phyloP scores from a whole-genome alignment of 1,284 basidiomycete genomes.

The Hortiboletus rubellus region DNA sequence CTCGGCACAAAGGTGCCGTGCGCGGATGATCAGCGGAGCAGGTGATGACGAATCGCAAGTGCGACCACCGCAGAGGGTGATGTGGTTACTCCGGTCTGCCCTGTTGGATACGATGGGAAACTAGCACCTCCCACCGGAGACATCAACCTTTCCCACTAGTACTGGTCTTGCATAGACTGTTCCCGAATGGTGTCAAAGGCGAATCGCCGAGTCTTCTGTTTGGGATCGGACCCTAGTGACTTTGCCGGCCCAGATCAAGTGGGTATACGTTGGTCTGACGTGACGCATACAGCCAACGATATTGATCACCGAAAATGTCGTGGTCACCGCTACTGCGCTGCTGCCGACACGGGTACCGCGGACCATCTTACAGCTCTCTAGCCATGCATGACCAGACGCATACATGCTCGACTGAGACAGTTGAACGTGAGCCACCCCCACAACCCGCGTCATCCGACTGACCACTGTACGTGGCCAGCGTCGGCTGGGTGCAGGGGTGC shows the following conservation, averaged over 20 bases:
- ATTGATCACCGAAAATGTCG: not conserved
- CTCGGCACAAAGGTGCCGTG: slow-evolving; percentile 10
- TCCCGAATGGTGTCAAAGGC: too few relatives aligned
- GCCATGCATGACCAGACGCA: not conserved
- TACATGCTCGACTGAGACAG: not conserved
- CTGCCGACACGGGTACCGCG: not conserved
- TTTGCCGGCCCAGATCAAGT: not conserved
- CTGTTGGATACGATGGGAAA: not conserved
- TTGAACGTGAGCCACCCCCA: slow-evolving; percentile 10
- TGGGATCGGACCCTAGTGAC: not conserved
- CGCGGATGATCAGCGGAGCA: not conserved
- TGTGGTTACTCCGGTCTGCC: not conserved
- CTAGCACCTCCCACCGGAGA: too few relatives aligned
- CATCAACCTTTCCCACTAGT: too few relatives aligned
- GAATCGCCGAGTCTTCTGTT: not conserved
- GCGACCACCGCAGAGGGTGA: too few relatives aligned
- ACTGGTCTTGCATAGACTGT: too few relatives aligned
- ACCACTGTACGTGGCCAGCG: not conserved
- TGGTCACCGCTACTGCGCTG: not conserved
- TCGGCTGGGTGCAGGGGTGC: slow-evolving; percentile 11
- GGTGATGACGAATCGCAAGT: not conserved
- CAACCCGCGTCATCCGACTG: slow-evolving; percentile 7
- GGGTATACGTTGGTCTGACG: not conserved
- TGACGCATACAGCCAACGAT: slow-evolving; percentile 7
- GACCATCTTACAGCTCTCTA: not conserved